phyloP scores from a whole-genome alignment of 23 red algal species.

The Agarophyton chilense region DNA sequence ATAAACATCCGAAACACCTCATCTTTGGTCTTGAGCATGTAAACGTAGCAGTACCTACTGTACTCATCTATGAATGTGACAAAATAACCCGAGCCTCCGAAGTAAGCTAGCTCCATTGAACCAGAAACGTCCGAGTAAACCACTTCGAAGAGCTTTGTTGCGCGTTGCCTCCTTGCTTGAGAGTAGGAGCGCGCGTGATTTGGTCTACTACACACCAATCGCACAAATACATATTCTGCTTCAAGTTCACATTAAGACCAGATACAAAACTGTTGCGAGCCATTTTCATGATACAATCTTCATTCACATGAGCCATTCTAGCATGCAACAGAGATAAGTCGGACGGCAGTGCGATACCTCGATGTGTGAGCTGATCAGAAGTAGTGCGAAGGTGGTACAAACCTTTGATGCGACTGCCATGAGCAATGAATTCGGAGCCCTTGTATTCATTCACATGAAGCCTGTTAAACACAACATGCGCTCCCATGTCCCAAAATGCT shows the following conservation, averaged over 20 bases:
- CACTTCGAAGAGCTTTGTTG: neutral
- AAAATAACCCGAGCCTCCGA: slow-evolving; percentile 41
- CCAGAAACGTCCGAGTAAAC: slow-evolving; percentile 34
- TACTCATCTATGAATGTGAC: slow-evolving; percentile 41
- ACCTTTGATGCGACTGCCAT: neutral
- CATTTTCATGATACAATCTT: slow-evolving; percentile 3
- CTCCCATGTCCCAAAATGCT: too few relatives aligned
- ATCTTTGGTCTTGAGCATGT: slow-evolving; percentile 29
- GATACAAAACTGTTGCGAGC: slow-evolving; percentile 4
- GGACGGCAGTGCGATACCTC: neutral
- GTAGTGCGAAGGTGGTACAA: slow-evolving; percentile 1
- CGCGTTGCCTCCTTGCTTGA: slow-evolving; percentile 14
- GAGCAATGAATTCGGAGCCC: neutral
- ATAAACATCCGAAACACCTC: slow-evolving; percentile 27
- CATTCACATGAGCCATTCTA: slow-evolving; percentile 42
- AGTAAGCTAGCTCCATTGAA: neutral
- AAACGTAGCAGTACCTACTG: slow-evolving; percentile 6
- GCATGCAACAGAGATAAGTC: slow-evolving; percentile 27
- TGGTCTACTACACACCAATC: slow-evolving; percentile 7
- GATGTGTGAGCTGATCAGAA: neutral
- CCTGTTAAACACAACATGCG: neutral
- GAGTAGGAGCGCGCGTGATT: neutral
- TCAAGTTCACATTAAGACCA: neutral
- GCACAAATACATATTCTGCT: slow-evolving; percentile 26
- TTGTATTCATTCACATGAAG: neutral